A percentile compares a stretch with the other conserved stretches of the same genome.
Evolutionary conservation across 2,329 filamentous ascomycete genomes (phyloP).

Genomic region (Fusarium circinatum): DNA sequence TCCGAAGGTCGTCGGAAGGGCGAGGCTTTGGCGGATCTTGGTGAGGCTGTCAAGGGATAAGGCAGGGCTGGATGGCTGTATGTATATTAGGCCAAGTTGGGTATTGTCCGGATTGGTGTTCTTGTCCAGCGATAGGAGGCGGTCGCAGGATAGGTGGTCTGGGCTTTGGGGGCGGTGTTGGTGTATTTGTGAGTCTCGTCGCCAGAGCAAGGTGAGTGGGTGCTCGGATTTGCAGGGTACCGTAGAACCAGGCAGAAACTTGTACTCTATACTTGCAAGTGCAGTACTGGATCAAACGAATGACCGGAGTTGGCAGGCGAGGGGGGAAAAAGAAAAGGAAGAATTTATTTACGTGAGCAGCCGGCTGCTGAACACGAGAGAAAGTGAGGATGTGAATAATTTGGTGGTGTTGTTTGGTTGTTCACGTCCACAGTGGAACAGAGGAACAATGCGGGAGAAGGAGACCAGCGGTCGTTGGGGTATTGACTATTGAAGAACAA

Average conservation of each 20-base stretch:
- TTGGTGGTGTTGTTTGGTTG: conserved; percentile 41
- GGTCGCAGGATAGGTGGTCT: conserved; percentile 39
- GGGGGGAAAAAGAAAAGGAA: background rate
- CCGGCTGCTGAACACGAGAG: conserved; percentile 45
- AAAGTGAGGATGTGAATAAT: conserved; percentile 27
- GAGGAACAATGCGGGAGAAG: conserved; percentile 42
- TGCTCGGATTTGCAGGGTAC: conserved; percentile 40
- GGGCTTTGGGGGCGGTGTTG: conserved; percentile 44
- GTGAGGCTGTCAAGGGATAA: conserved; percentile 37
- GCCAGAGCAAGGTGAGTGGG: conserved; percentile 41
- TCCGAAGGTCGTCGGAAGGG: conserved; percentile 35
- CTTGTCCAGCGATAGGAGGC: conserved; percentile 27
- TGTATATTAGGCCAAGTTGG: conserved; percentile 39
- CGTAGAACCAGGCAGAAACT: conserved; percentile 43
- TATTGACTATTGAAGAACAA: conserved; percentile 43
- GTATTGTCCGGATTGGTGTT: conserved; percentile 28
- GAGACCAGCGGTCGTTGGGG: conserved; percentile 36
- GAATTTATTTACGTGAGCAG: conserved; percentile 42
- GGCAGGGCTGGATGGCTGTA: conserved; percentile 38
- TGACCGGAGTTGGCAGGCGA: conserved; percentile 35
- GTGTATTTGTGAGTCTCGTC: conserved; percentile 34
- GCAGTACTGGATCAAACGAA: conserved; percentile 38
- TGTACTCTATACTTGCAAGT: conserved; percentile 39
- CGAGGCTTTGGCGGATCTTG: conserved; percentile 34
- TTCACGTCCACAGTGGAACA: conserved; percentile 44